Percentiles rank a stretch among this genome's conserved stretches.
Conservation (phyloP, 2,329 filamentous ascomycete species). For the Pochonia chlamydosporia region DNA sequence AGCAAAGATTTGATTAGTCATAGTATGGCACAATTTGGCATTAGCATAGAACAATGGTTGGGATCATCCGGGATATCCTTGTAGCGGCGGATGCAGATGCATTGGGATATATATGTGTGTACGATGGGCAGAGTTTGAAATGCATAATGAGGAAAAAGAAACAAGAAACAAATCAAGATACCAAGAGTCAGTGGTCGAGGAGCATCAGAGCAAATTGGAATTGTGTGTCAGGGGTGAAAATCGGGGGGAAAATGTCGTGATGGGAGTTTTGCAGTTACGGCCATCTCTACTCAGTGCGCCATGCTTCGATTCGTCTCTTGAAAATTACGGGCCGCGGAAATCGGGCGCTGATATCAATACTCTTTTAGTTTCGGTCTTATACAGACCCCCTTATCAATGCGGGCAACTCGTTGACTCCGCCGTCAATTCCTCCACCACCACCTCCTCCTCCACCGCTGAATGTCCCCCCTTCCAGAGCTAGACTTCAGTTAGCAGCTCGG, state of each 20-base stretch:
- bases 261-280: constrained; percentile 1
- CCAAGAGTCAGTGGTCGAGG: background rate
- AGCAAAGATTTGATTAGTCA: constrained; percentile 12
- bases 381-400: constrained; percentile 48
- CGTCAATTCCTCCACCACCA: constrained; percentile 52
- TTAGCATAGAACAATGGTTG: background rate
- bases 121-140: constrained; percentile 3
- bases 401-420: constrained; percentile 44
- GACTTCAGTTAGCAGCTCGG: constrained; percentile 83
- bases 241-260: background rate
- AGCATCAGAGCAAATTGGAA: background rate
- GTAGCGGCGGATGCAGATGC: constrained; percentile 2
- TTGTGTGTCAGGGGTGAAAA: background rate
- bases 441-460: constrained; percentile 76
- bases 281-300: constrained; percentile 11
- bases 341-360: constrained; percentile 7
- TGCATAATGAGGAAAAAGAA: constrained; percentile 2
- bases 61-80: background rate
- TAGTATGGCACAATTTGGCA: background rate
- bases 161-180: background rate
- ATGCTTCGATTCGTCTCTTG: constrained; percentile 3
- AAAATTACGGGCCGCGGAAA: constrained; percentile 15
- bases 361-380: constrained; percentile 50
- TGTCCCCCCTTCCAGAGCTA: constrained; percentile 78
- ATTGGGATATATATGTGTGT: constrained; percentile 4